Base-by-base conservation (phyloP, 257 asterid genomes). In the Nicotiana tomentosiformis region DNA sequence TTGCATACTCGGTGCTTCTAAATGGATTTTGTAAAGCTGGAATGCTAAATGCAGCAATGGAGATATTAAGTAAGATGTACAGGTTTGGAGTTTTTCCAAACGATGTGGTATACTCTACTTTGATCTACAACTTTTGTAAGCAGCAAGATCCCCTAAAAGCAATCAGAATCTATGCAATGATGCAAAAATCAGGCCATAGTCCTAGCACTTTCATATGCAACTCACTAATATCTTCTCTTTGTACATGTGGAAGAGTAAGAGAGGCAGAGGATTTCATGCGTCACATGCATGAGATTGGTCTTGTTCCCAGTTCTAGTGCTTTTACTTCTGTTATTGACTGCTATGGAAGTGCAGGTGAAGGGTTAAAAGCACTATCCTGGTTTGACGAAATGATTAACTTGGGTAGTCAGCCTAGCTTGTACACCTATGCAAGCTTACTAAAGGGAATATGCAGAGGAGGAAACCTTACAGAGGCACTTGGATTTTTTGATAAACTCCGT, bases 401-500 rank as follows among this genome's bases (percentile, higher is more conserved):
- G 82, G 96, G 97, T 74, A 86, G 78, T 87, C 90, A 68, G 66
- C 98, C 98, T 35, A 96, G 87, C 84, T 82, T 76, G 69, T 87
- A 84, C 85, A 94, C 98, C 11, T 91, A 90, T 84, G 91, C 90
- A 84, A 90, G 89, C 89, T 86, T 94, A 68, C 81, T 94, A 85
- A 94, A 92, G 86, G 96, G 96, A 80, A 87, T 96, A 32, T 90
- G 94, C 88, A 90, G 82, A 91, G 94, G 92, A 76, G 95, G 96
- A 29, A 67, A 88, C 81, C 43, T 91, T 14, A 82, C 84, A 65
- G 90, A 86, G 87, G 98, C 97, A 2, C 17, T 91, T 76, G 81
- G 81, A 77, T 93, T 94, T 77, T 91, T 92, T 81, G 56, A 30
- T 84, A 84, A 86, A 82, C 94, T 95, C 56, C 91, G 80, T 23